These are phyloP conservation scores for Penicillium bovifimosum DNA, from an alignment of 495 filamentous ascomycete species.

Conservation along the genomic window DNA sequence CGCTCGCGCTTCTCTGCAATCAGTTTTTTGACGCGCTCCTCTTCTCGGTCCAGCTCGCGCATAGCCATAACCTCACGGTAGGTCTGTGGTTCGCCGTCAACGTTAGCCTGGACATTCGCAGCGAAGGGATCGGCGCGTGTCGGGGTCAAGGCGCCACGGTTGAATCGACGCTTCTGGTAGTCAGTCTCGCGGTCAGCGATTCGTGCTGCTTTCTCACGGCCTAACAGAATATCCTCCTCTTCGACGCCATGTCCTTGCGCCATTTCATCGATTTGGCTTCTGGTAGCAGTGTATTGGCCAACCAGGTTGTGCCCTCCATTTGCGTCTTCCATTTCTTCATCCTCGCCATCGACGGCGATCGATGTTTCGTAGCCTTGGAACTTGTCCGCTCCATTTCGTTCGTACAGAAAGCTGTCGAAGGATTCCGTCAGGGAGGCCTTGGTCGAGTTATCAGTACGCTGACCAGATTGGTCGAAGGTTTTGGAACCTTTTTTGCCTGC, in stretches of 20 bases:
- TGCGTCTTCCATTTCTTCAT: slow-evolving; percentile 77
- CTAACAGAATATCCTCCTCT: slow-evolving; percentile 85
- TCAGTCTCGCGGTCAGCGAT: slow-evolving; percentile 92
- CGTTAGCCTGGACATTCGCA: slow-evolving; percentile 62
- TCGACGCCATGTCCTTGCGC: slow-evolving; percentile 76
- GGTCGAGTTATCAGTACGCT: slow-evolving; percentile 84
- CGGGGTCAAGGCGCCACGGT: slow-evolving; percentile 74
- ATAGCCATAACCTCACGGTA: slow-evolving; percentile 90
- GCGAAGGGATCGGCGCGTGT: slow-evolving; percentile 87
- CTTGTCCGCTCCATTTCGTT: slow-evolving; percentile 70
- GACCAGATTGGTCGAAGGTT: slow-evolving; percentile 78
- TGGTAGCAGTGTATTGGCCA: slow-evolving; percentile 94
- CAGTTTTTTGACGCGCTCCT: slow-evolving; percentile 76
- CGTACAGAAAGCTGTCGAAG: slow-evolving; percentile 92
- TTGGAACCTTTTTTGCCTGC: slow-evolving; percentile 80
- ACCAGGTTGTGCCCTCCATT: slow-evolving; percentile 74
- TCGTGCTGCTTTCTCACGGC: slow-evolving; percentile 80
- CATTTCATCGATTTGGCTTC: slow-evolving; percentile 90
- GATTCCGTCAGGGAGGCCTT: slow-evolving; percentile 93
- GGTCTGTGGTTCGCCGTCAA: slow-evolving; percentile 63
- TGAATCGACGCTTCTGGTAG: slow-evolving; percentile 92
- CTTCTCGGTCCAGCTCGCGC: slow-evolving; percentile 88
- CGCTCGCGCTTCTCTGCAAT: slow-evolving; percentile 70
- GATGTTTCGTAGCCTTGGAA: slow-evolving; percentile 88
- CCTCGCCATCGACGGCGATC: slow-evolving; percentile 75